Conservation (phyloP, 345 rosid species). For the Salix arbutifolia region DNA sequence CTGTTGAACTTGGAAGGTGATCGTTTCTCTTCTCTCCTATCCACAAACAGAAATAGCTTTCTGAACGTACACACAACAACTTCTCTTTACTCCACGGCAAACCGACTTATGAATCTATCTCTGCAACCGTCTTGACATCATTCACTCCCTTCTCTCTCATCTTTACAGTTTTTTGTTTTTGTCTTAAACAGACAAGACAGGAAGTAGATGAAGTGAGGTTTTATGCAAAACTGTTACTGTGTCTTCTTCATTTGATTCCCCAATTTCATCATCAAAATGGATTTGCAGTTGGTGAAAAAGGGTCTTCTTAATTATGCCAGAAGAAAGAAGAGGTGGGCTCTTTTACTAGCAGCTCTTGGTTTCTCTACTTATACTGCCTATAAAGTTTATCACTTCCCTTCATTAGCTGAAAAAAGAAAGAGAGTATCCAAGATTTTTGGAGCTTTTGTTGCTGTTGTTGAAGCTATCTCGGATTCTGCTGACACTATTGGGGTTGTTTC, state of each 20-base stretch:
- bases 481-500: constrained; percentile 44
- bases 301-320: constrained; percentile 37
- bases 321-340: constrained; percentile 56
- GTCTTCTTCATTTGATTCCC: constrained; percentile 1
- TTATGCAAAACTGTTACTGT: not conserved
- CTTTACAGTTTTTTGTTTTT: not conserved
- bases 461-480: constrained; percentile 59
- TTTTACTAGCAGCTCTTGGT: constrained; percentile 35
- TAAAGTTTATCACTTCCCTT: constrained; percentile 60
- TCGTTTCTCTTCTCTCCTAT: constrained; percentile 7
- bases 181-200: not conserved
- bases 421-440: constrained; percentile 46
- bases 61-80: not conserved
- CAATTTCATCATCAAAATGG: constrained; percentile 36
- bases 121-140: constrained; percentile 27
- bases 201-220: not conserved
- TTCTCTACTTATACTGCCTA: constrained; percentile 49
- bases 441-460: constrained; percentile 49
- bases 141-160: not conserved
- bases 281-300: constrained; percentile 38
- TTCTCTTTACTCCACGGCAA: constrained; percentile 11
- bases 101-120: constrained; percentile 8
- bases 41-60: too few relatives aligned
- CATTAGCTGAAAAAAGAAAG: constrained; percentile 41
- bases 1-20: not conserved